Base-by-base conservation (phyloP, 2,329 filamentous ascomycete genomes). In the Epichloe bromicola region DNA sequence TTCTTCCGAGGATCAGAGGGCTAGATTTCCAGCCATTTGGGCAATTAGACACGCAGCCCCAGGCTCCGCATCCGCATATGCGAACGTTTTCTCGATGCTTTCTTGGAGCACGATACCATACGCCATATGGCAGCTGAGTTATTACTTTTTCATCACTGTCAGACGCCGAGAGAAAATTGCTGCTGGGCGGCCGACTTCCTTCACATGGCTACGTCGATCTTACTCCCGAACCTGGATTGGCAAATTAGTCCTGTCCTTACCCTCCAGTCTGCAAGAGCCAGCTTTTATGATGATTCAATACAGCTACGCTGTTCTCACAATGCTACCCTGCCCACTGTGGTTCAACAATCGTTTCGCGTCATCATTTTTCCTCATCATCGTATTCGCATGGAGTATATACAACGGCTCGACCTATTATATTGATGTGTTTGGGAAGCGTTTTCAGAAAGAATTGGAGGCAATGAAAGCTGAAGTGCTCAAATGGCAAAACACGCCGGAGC, bases 321-420 rank as follows among this genome's bases (percentile, higher is more conserved):
- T 98, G 85, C 71, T 95, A 6, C 93, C 93, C 0, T 97, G 90
- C 58, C 89, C 91, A 0, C 61, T 98, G 7, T 98, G 93, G 91
- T 96, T 98, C 68, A 86, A 86, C 74, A 93, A 83, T 63, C 81
- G 84, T 43, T 88, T 83, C 76, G 83, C 87, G 0, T 93, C 86
- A 40, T 81, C 83, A 2, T 58, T 66, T 0, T 98, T 96, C 68
- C 74, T 98, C 44, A 74, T 84, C 50, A 70, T 79, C 2, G 82
- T 98, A n/a, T 97, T 98, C 63, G 75, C 81, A 42, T 96, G 90
- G 89, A 94, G 88, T 59, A 85, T 96, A 51, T 94, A 96, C 72
- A 98, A 98, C 60, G 93, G 93, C 34, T 88, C 93, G 17, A 97
- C 90, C 0, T 98, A 86, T 67, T 98, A 98, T 68, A 97, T 98